Base-by-base conservation (phyloP, 768 basidiomycete species). In the Hericium erinaceus region DNA sequence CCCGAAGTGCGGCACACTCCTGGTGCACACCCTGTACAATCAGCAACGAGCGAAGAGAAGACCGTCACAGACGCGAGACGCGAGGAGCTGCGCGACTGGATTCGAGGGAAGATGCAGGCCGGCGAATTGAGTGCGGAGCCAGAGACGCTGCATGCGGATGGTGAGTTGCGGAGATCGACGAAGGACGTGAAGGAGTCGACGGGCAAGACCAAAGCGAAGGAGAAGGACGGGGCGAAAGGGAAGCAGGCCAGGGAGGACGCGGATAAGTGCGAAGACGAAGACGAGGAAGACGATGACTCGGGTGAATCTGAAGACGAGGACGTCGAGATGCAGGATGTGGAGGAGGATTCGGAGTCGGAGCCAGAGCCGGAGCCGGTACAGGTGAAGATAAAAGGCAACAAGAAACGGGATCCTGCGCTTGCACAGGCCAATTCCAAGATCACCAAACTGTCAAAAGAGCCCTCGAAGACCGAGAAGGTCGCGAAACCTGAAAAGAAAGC, bases 41-140 rank as follows among this genome's bases (percentile, higher is more conserved):
- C 51, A 6, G 33, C 12, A 9, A 3, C 52, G 4, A 39, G 63
- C 39, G 53, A 59, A 22, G 40, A 62, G 48, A 66, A 62, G 26
- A 53, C 65, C 22, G 56, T 68, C 2, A 81, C 82, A 6, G 77
- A 82, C 56, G 68, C 72, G 22, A 75, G 76, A 38, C 77, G 87
- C 10, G 77, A 81, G 52, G 79, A 81, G 62, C 65, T 91, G n/a
- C 78, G 83, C 24, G 67, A 63, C 39, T 78, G 79, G 79, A 79
- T 90, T 55, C 76, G 75, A 37, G 72, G 71, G 54, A 76, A 74
- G 58, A 90, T 92, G 85, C 70, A 74, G 51, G 67, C 65, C 0
- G 85, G 86, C 0, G 80, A 81, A 54, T 56, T 92, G 44, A 73
- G 78, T 1, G 55, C 64, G 1, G 82, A 85, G 62, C 87, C 89